A percentile compares a stretch with the other conserved stretches of the same genome.
Conservation (phyloP, 2,329 filamentous ascomycete genomes). For the Xylaria arbuscula region DNA sequence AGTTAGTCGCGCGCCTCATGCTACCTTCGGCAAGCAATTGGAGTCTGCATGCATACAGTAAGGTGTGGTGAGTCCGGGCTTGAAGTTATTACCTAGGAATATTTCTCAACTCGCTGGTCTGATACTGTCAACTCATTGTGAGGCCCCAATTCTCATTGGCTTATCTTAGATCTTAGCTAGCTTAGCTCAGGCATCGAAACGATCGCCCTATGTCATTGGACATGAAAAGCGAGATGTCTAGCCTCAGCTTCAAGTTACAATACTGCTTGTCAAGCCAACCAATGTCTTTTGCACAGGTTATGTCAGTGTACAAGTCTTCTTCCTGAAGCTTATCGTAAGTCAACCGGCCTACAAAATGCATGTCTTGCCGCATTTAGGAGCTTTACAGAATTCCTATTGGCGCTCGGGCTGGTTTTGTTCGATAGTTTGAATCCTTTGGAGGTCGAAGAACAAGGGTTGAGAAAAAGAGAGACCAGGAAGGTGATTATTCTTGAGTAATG, state of each 20-base stretch:
- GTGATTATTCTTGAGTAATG: background rate
- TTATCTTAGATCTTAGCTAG: constrained; percentile 23
- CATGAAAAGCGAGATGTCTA: constrained; percentile 18
- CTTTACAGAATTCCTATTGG: background rate
- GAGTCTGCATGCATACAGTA: constrained; percentile 33
- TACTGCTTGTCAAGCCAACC: constrained; percentile 14
- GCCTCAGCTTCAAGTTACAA: constrained; percentile 12
- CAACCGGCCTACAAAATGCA: background rate
- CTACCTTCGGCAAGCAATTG: constrained; percentile 14
- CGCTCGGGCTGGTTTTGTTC: background rate
- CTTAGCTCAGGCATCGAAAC: constrained; percentile 29
- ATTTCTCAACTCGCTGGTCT: constrained; percentile 22
- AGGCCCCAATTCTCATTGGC: constrained; percentile 23
- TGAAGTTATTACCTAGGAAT: constrained; percentile 21
- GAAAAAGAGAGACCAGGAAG: background rate
- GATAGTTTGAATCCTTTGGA: background rate
- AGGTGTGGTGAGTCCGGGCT: constrained; percentile 18
- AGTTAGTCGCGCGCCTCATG: constrained; percentile 20
- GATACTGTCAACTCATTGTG: constrained; percentile 11
- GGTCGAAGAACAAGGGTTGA: background rate
- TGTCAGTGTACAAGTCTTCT: constrained; percentile 5
- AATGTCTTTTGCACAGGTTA: constrained; percentile 3
- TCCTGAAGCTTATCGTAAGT: background rate
- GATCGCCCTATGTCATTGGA: constrained; percentile 23
- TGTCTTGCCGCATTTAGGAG: constrained; percentile 1